Evolutionary conservation across 2,329 filamentous ascomycete species (phyloP).

Genomic region (Colletotrichum sp.): DNA sequence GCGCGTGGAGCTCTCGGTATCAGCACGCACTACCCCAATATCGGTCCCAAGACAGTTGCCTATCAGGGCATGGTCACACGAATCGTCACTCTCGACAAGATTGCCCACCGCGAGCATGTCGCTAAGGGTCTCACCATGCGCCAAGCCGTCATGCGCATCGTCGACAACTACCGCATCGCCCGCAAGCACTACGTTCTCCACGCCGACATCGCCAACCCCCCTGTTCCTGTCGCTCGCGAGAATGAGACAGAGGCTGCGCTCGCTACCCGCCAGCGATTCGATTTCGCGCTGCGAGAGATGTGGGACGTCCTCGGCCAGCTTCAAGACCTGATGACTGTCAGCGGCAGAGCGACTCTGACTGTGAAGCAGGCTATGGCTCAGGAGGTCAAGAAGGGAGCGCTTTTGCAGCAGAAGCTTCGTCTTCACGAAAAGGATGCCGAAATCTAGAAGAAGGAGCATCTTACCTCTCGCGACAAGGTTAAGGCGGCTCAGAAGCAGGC

Average conservation of each 20-base stretch:
- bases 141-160: neutral
- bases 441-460: neutral
- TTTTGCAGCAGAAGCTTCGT: too few relatives aligned
- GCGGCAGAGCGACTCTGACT: neutral
- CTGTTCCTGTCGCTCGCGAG: neutral
- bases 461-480: neutral
- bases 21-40: neutral
- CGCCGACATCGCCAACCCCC: rapidly evolving
- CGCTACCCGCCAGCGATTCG: neutral
- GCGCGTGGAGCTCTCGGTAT: neutral
- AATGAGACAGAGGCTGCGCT: neutral
- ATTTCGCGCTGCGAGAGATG: neutral
- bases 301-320: neutral
- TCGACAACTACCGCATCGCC: neutral
- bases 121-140: neutral
- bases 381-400: neutral
- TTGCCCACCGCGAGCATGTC: neutral
- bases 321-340: neutral
- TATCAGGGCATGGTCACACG: neutral
- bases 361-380: neutral
- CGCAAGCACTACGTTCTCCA: neutral
- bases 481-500: neutral
- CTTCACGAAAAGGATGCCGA: neutral
- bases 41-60: neutral
- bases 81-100: neutral